Base-by-base conservation (phyloP, 2,329 filamentous ascomycete species). In the Ophiostoma ips region DNA sequence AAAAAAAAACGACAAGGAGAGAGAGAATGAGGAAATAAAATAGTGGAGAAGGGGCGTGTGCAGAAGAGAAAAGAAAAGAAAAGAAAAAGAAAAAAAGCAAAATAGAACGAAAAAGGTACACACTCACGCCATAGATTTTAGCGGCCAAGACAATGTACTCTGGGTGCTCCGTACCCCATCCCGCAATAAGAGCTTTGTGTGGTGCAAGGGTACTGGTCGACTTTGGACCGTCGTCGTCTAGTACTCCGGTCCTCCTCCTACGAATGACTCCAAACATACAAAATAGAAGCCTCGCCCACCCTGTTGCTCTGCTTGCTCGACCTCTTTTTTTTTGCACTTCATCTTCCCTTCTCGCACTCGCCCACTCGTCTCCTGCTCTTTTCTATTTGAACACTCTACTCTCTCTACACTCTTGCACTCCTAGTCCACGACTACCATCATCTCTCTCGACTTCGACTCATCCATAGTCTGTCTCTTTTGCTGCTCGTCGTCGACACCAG, bases 221-320 rank as follows among this genome's bases (percentile, higher is more conserved):
- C 15, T 11, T n/a, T 41, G 19, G n/a, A 21, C 35, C 19, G n/a
- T 43, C 24, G 24, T 28, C 24, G 24, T 28, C 24, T 28, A n/a
- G n/a, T n/a, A 28, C 24, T 28, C 24, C 24, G 24, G n/a, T n/a
- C n/a, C n/a, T 28, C 4, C 24, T 28, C 24, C 4, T 28, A 28
- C n/a, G 49, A 24, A 51, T 48, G 50, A 51, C 48, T 44, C 45
- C 49, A 47, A 50, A 56, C 51, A 55, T 56, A 56, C 55, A 56
- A 56, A 56, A 53, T 36, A 48, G 50, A 35, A 50, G 51, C 55
- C 52, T 49, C 54, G 53, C 55, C 55, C 52, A 53, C 54, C 45
- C 51, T 48, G 31, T 33, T 33, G 36, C 13, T 41, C 43, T 13
- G 28, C 10, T 33, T 9, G 50, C 30, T 38, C 45, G 31, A 19